These are phyloP conservation scores for Alternaria incomplexa DNA, from an alignment of 2,329 filamentous ascomycete species.

Conservation along the genomic window DNA sequence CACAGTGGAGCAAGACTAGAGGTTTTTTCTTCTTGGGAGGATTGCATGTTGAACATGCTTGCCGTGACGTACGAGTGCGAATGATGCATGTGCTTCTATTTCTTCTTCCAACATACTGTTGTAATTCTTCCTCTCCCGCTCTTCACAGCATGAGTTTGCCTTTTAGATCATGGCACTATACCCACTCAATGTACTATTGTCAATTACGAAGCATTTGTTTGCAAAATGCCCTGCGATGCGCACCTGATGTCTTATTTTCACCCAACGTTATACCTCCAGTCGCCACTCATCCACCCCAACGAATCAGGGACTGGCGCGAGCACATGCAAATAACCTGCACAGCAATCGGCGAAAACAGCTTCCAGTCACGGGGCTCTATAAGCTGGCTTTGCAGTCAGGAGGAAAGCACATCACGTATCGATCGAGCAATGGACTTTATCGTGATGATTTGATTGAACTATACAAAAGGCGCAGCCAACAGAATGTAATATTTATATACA, in stretches of 20 bases:
- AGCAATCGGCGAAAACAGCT: background rate
- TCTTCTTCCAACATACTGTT: background rate
- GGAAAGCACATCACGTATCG: background rate
- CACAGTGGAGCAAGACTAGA: conserved; percentile 35
- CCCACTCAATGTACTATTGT: conserved; percentile 5
- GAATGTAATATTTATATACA: conserved; percentile 4
- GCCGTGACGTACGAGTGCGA: background rate
- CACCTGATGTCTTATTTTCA: background rate
- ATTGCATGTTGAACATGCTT: background rate
- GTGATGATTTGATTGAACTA: background rate
- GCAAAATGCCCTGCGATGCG: background rate
- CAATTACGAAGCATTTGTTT: background rate
- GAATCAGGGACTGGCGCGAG: background rate
- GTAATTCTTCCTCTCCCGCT: background rate
- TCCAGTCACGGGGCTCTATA: background rate
- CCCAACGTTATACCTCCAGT: background rate
- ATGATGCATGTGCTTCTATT: background rate
- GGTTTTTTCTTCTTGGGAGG: background rate
- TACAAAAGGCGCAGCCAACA: conserved; percentile 2
- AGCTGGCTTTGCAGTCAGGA: background rate
- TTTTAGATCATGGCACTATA: conserved; percentile 12
- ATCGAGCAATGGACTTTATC: background rate
- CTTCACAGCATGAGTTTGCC: background rate
- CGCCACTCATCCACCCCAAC: background rate
- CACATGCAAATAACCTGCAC: background rate